Conservation (phyloP, 768 basidiomycete genomes). For the Mycena epipterygia region DNA sequence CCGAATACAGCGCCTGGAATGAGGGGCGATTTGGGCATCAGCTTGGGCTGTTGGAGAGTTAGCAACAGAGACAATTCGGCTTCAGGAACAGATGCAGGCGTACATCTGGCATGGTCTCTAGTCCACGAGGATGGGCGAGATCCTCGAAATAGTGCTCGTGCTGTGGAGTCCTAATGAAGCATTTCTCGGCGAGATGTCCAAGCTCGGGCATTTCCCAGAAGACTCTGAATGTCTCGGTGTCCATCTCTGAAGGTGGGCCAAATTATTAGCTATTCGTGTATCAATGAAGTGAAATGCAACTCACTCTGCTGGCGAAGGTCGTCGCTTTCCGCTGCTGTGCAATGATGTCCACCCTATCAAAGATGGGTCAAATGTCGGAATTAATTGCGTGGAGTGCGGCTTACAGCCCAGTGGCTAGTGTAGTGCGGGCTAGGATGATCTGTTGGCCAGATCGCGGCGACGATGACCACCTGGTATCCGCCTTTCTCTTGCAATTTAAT, state of each 20-base stretch:
- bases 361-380: neutral
- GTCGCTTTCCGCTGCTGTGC: conserved; percentile 39
- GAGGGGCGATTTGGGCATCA: conserved; percentile 18
- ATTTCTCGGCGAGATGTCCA: conserved; percentile 53
- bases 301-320: conserved; percentile 23
- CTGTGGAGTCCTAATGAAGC: conserved; percentile 64
- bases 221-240: conserved; percentile 65
- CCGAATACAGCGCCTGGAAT: conserved; percentile 28
- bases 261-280: neutral
- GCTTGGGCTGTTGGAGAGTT: conserved; percentile 17
- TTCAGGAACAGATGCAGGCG: conserved; percentile 6
- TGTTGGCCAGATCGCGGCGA: conserved; percentile 65
- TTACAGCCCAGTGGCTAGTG: conserved; percentile 71
- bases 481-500: conserved; percentile 63
- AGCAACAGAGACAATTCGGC: neutral
- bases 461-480: conserved; percentile 61
- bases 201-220: conserved; percentile 67
- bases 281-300: neutral
- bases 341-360: conserved; percentile 71
- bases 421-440: conserved; percentile 65
- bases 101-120: conserved; percentile 56
- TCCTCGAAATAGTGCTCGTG: conserved; percentile 57
- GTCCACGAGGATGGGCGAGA: conserved; percentile 37
- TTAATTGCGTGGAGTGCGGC: conserved; percentile 20
- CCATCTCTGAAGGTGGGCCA: conserved; percentile 55